phyloP scores from a whole-genome alignment of 2,329 filamentous ascomycete genomes.

The Orbilia blumenaviensis region DNA sequence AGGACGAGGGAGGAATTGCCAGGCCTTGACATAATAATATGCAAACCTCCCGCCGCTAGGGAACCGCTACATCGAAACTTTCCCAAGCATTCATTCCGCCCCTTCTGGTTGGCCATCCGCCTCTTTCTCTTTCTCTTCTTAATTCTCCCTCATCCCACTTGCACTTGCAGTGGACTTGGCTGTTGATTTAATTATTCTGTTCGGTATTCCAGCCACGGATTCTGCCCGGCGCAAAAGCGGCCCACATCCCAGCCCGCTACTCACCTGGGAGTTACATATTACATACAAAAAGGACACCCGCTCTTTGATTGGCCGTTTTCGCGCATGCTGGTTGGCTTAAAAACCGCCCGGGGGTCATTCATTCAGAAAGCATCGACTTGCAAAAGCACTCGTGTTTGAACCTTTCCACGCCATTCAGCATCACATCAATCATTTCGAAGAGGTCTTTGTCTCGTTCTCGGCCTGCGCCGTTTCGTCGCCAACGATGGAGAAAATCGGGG shows the following conservation, averaged over 20 bases:
- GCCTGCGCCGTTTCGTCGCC: slow-evolving; percentile 1
- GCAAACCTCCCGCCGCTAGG: slow-evolving; percentile 46
- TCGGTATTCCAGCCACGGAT: slow-evolving; percentile 51
- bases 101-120: slow-evolving; percentile 2
- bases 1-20: background rate
- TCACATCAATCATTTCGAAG: background rate
- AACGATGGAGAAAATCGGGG: slow-evolving; percentile 53
- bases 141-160: slow-evolving; percentile 32
- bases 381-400: slow-evolving; percentile 19
- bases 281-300: slow-evolving; percentile 11
- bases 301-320: slow-evolving; percentile 36
- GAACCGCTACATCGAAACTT: slow-evolving; percentile 23
- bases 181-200: background rate
- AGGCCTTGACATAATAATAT: slow-evolving; percentile 27
- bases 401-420: background rate
- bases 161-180: background rate
- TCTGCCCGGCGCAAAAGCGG: slow-evolving; percentile 41
- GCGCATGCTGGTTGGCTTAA: slow-evolving; percentile 43
- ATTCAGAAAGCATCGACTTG: slow-evolving; percentile 18
- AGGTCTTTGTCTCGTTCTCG: background rate
- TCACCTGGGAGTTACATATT: slow-evolving; percentile 6
- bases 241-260: slow-evolving; percentile 8
- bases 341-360: slow-evolving; percentile 26
- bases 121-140: slow-evolving; percentile 3
- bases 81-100: background rate